phyloP scores from a whole-genome alignment of 352 stramenopile genomes.

The Pythium utonaiense region DNA sequence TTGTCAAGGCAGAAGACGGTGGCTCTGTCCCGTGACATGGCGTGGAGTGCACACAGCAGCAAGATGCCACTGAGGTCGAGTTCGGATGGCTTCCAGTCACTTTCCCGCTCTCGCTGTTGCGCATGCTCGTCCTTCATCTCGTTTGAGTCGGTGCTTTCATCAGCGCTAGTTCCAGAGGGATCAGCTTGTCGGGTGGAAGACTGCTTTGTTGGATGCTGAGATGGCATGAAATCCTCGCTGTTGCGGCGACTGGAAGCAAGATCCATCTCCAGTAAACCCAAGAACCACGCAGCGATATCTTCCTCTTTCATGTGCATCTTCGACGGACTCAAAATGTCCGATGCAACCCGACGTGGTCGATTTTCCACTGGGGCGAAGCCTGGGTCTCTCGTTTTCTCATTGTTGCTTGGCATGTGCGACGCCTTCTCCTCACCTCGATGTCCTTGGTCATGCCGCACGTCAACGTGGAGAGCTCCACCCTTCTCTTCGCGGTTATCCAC shows the following conservation, averaged over 20 bases:
- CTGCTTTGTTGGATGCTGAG: background rate
- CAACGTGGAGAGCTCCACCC: background rate
- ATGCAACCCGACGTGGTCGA: background rate
- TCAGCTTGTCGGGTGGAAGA: background rate
- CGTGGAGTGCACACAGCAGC: constrained; percentile 70
- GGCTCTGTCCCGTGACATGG: constrained; percentile 62
- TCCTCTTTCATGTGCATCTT: constrained; percentile 49
- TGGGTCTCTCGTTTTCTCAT: constrained; percentile 4
- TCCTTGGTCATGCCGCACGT: background rate
- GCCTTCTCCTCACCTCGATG: background rate
- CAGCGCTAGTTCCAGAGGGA: background rate
- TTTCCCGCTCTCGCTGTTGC: constrained; percentile 37
- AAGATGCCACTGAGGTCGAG: constrained; percentile 75
- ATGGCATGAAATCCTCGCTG: constrained; percentile 20
- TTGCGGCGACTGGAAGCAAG: constrained; percentile 28
- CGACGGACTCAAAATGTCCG: constrained; percentile 20
- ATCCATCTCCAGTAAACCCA: constrained; percentile 63
- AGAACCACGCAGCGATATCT: constrained; percentile 69
- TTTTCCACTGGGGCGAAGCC: background rate
- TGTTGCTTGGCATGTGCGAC: background rate
- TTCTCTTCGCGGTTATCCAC: background rate
- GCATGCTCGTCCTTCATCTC: constrained; percentile 7
- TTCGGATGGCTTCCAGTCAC: constrained; percentile 54
- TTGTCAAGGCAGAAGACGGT: constrained; percentile 82
- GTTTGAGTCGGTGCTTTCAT: background rate